These are phyloP conservation scores for Loxodes magnus DNA, from an alignment of 73 alveolate species.

Conservation along the genomic window DNA sequence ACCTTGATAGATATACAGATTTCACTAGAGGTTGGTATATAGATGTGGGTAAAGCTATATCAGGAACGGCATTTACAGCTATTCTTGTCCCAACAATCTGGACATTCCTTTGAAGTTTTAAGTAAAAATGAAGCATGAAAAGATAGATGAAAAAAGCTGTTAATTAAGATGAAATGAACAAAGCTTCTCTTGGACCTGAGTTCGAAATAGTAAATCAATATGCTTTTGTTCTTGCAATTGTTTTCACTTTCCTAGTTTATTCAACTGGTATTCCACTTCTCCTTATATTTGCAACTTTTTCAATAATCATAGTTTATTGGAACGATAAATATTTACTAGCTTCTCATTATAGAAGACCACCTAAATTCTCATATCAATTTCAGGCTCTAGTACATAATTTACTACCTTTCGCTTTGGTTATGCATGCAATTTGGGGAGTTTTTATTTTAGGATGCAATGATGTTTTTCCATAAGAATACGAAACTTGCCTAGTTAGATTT, in stretches of 20 bases:
- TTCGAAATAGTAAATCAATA: slow-evolving; percentile 31
- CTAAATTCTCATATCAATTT: slow-evolving; percentile 19
- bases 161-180: slow-evolving; percentile 30
- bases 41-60: slow-evolving; percentile 12
- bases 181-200: slow-evolving; percentile 50
- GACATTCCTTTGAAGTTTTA: no score
- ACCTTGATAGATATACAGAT: no score
- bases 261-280: slow-evolving; percentile 54
- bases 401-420: slow-evolving; percentile 17
- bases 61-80: no score
- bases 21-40: neutral
- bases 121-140: neutral
- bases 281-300: slow-evolving; percentile 1
- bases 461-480: slow-evolving; percentile 2
- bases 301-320: slow-evolving; percentile 35
- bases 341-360: slow-evolving; percentile 23
- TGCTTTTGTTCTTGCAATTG: slow-evolving; percentile 19
- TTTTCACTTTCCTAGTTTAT: slow-evolving; percentile 25
- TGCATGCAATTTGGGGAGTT: slow-evolving; percentile 31
- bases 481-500: no score
- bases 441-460: slow-evolving; percentile 27
- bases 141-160: slow-evolving; percentile 17
- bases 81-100: no score
- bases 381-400: neutral
- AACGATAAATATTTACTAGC: slow-evolving; percentile 29